Base-by-base conservation (phyloP, 495 filamentous ascomycete genomes). In the Lasiosphaeria ovina region DNA sequence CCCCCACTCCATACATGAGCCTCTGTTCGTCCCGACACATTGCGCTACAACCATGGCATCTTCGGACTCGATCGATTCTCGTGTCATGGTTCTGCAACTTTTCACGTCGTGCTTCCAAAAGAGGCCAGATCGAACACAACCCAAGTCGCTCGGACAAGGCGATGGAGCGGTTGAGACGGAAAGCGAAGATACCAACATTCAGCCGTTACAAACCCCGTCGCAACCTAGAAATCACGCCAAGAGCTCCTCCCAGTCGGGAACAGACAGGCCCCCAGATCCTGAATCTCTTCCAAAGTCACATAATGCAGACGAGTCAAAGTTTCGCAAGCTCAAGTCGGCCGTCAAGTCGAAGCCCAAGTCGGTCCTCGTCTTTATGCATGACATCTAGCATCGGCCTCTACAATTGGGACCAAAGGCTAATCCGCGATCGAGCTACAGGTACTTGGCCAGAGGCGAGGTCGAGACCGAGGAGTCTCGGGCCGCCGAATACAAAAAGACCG, bases 81-180 rank as follows among this genome's bases (percentile, higher is more conserved):
- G 55, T 35, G 59, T 53, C 33, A 67, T 68, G 67, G 54, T 68
- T 52, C 60, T 57, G 10, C 60, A 60, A 31, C 51, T 70, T 51
- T 67, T 72, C 57, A 58, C 50, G 35, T 66, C 68, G 1, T 72
- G 69, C 54, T 67, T 72, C 60, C 63, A 66, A 40, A 66, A 64
- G 33, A 55, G 66, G 51, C 49, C 57, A 40, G 53, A 45, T 17
- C 62, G 53, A 35, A 11, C 54, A 35, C 55, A 50, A 0, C 10
- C 55, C 59, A 69, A 68, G 51, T 57, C 66, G 35, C 47, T 49
- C 34, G 55, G 48, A 31, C 53, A 52, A 35, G 44, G 42, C 38
- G 59, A 68, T 40, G 57, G 54, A 52, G 49, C 66, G 40, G 61
- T 59, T 32, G 69, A 63, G 58, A 69, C 66, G 24, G 68, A 69